Base-by-base conservation (phyloP, 2,329 filamentous ascomycete species). In the Botrytis aclada region DNA sequence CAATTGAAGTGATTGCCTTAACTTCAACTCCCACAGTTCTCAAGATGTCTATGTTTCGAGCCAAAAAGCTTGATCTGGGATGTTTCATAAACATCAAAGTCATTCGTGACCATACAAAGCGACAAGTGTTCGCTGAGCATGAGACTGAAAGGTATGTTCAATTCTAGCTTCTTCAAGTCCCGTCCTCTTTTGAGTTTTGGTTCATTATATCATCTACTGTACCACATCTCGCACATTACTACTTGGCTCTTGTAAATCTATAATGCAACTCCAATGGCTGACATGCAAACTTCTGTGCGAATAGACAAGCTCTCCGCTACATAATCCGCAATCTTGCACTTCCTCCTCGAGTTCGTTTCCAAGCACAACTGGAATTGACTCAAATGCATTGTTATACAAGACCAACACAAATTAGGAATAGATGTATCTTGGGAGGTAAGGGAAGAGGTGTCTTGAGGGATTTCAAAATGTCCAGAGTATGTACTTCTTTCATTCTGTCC, bases 371-470 rank as follows among this genome's bases (percentile, higher is more conserved):
- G 72, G 92, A 98, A 84, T 87, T 99, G 77, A 90, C 92, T 5
- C 92, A 97, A 84, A 98, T 98, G 95, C 95, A 98, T 85, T 90
- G 89, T 86, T 98, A 98, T 84, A 98, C 96, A 51, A 88, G 95
- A 74, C 90, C 93, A 73, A 97, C 95, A 67, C 95, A 98, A 86
- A 95, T 99, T 82, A 91, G 92, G 82, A 98, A 98, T 84, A 87
- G 96, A 78, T 99, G 96, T 85, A 91, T 97, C 70, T 88, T 95
- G 82, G 94, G 94, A 77, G 96, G 96, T n/a, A 94, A 93, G 82
- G 92, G 92, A 29, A 88, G 94, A 78, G 94, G 94, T 91, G 87
- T 99, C n/a, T 87, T 98, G 77, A 90, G 94, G 73, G 95, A 96
- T 81, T 99, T 99, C 80, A 93, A 94, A 83, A 88, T 99, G 87